Conservation (phyloP, 1,139 yeast species). For the Sugiyamaella xylanicola region DNA sequence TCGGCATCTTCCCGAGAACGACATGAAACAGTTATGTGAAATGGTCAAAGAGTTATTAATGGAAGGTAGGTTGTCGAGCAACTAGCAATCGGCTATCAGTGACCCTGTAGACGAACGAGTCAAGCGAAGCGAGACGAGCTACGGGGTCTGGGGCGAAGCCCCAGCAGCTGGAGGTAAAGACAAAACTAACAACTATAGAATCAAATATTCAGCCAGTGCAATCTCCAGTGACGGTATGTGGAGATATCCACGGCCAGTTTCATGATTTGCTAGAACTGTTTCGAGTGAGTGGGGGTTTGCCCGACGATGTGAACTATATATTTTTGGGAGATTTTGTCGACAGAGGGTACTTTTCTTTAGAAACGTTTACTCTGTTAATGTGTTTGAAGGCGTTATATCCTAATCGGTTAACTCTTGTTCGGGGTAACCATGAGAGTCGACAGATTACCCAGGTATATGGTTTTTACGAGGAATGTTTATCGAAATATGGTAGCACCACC, state of each 20-base stretch:
- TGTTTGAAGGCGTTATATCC: slow-evolving; percentile 84
- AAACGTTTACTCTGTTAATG: slow-evolving; percentile 88
- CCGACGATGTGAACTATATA: slow-evolving; percentile 72
- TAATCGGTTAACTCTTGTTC: slow-evolving; percentile 77
- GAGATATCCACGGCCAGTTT: slow-evolving; percentile 98
- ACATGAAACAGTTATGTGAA: slow-evolving; percentile 96
- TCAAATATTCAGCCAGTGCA: slow-evolving; percentile 95
- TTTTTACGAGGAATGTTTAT: slow-evolving; percentile 86
- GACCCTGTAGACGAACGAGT: background rate
- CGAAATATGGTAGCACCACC: slow-evolving; percentile 92
- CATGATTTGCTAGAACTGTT: slow-evolving; percentile 91
- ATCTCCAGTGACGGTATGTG: slow-evolving; percentile 98
- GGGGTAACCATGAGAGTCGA: slow-evolving; percentile 94
- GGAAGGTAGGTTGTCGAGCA: slow-evolving; percentile 55
- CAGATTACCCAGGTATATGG: slow-evolving; percentile 97
- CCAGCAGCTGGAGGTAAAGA: background rate
- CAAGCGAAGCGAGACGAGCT: background rate
- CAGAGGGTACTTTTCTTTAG: slow-evolving; percentile 91
- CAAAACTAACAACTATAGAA: slow-evolving; percentile 45
- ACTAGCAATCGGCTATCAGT: too few species aligned
- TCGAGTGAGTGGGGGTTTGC: slow-evolving; percentile 92
- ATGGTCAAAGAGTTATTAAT: slow-evolving; percentile 83
- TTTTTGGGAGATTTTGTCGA: slow-evolving; percentile 96
- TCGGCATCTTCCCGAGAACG: slow-evolving; percentile 83
- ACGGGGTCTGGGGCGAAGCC: background rate